Percentiles rank a stretch among this genome's conserved stretches.
Evolutionary conservation across 495 filamentous ascomycete genomes (phyloP).

Genomic region (Hypoxylon perforatum): DNA sequence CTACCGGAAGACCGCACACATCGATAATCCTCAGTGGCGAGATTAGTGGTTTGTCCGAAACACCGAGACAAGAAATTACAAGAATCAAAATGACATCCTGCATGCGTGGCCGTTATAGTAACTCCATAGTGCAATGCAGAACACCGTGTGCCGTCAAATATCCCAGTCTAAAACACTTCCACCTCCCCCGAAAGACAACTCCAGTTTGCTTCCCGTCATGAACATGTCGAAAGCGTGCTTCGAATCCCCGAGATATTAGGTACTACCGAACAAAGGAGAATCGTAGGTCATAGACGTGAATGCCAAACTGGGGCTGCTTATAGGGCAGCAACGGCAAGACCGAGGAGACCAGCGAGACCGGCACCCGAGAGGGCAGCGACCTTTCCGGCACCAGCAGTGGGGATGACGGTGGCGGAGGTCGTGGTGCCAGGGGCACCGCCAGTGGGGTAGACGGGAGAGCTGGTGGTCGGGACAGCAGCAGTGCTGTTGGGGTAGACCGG

Average conservation of each 20-base stretch:
- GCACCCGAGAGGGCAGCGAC: conserved; percentile 74
- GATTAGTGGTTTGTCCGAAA: conserved; percentile 33
- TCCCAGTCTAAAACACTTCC: conserved; percentile 45
- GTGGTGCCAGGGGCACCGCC: conserved; percentile 49
- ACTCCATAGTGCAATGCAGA: conserved; percentile 55
- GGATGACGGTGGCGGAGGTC: conserved; percentile 54
- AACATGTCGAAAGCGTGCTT: conserved; percentile 44
- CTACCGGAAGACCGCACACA: conserved; percentile 53
- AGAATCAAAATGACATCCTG: conserved; percentile 50
- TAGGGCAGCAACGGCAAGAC: conserved; percentile 77
- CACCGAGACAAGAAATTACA: conserved; percentile 55
- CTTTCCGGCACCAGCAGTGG: conserved; percentile 71
- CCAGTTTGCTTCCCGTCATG: conserved; percentile 53
- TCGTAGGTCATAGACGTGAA: conserved; percentile 51
- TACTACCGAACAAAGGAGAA: conserved; percentile 52
- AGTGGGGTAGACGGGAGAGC: conserved; percentile 47
- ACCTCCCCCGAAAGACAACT: conserved; percentile 41
- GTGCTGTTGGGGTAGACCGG: conserved; percentile 41
- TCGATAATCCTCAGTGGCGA: conserved; percentile 44
- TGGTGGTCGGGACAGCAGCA: conserved; percentile 37
- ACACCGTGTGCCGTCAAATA: conserved; percentile 34
- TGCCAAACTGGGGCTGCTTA: conserved; percentile 62
- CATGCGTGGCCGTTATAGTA: conserved; percentile 50
- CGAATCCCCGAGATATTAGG: conserved; percentile 48
- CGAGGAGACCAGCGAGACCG: conserved; percentile 79